Evolutionary conservation across 768 basidiomycete genomes (phyloP).

Genomic region (Xanthoconium purpureum): DNA sequence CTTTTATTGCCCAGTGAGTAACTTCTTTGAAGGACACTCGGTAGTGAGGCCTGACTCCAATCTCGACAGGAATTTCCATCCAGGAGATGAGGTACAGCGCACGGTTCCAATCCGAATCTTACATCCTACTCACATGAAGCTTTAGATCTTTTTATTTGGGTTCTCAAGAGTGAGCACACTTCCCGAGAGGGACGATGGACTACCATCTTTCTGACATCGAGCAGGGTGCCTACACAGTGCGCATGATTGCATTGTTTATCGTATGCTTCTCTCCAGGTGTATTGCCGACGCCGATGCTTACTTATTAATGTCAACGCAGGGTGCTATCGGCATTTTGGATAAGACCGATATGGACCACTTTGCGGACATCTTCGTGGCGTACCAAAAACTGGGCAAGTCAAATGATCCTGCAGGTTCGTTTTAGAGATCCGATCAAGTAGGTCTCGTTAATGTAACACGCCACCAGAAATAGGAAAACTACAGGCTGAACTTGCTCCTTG

Average conservation of each 20-base stretch:
- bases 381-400: conserved; percentile 59
- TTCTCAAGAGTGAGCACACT: conserved; percentile 58
- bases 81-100: conserved; percentile 62
- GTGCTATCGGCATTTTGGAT: conserved; percentile 68
- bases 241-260: conserved; percentile 68
- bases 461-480: conserved; percentile 37
- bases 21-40: not conserved
- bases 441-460: not conserved
- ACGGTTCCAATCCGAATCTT: not conserved
- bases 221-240: conserved; percentile 73
- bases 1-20: conserved; percentile 75
- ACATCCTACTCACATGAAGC: conserved; percentile 3
- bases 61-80: conserved; percentile 55
- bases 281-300: not conserved
- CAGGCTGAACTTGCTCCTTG: conserved; percentile 50
- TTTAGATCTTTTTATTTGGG: conserved; percentile 72
- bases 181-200: not conserved
- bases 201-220: conserved; percentile 3
- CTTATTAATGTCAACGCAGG: conserved; percentile 40
- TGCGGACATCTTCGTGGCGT: conserved; percentile 56
- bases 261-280: not conserved
- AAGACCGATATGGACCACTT: conserved; percentile 72
- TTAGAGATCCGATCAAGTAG: not conserved
- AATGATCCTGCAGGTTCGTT: conserved; percentile 43
- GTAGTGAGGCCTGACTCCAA: not conserved